Evolutionary conservation across 768 basidiomycete species (phyloP), one percentile per base, ranked within the genome.

Genomic region (Leccinum arenicola): DNA sequence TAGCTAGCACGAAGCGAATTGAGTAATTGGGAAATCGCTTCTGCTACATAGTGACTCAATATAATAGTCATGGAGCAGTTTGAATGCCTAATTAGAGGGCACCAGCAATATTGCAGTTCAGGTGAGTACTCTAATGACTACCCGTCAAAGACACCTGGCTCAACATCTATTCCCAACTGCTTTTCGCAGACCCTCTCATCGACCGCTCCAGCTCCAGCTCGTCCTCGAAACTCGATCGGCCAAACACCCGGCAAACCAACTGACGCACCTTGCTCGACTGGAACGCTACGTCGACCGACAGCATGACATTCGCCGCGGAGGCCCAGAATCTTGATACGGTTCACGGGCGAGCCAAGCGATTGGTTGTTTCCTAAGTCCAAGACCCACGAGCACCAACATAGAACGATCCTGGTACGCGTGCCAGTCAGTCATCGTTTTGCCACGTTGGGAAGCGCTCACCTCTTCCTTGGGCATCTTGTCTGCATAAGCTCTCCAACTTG

Each of bases 251-350:
- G 23, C 23, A 23, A 17, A 81, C 58, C 81, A 84, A 81, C 60
- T 82, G 80, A 52, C 81, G 70, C 7, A 85, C 55, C 61, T 80
- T 80, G 50, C 78, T 84, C 52, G 78, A 68, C 80, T 83, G 88
- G 73, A 96, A 96, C 2, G 80, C 81, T 0, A 88, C 4, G 66
- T 98, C 95, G 29, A 92, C 76, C 1, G 82, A 76, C 50, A 89
- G 68, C 75, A 94, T 85, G 27, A 87, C 79, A 23, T 23, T 23
- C 23, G 23, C 23, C 23, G 81, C 78, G 6, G 91, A 87, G 27
- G 92, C 83, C 86, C 86, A 92, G 69, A 82, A 84, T 0, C 89
- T 93, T 94, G 75, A 96, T 87, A 19, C 93, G 84, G 68, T 95
- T 95, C 1, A 93, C 89, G 0, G 93, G 93, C 3, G 90, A 90